phyloP scores from a whole-genome alignment of 1,284 basidiomycete genomes.

The Apiotrichum gamsii region DNA sequence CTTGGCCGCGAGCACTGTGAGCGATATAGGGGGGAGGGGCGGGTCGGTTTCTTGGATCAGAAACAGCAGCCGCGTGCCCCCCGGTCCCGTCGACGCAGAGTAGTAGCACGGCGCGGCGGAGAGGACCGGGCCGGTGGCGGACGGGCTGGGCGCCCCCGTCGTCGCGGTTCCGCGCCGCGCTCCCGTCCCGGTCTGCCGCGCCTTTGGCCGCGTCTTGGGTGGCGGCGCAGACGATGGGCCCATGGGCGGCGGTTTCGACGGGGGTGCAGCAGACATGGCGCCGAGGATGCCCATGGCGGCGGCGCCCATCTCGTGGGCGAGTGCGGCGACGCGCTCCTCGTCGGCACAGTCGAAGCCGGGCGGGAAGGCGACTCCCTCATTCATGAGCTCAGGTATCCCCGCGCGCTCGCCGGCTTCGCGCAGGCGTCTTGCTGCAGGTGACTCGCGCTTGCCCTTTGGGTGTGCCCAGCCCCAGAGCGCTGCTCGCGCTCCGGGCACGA shows the following conservation, averaged over 20 bases:
- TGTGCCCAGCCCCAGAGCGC: conserved; percentile 9
- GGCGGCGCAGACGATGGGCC: no score
- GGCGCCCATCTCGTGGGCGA: conserved; percentile 7
- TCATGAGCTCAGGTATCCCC: background rate
- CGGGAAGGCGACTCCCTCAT: conserved; percentile 5
- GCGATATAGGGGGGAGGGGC: background rate
- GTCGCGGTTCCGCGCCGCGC: no score
- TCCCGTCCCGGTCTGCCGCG: no score
- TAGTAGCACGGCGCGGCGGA: no score
- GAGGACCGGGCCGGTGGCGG: no score
- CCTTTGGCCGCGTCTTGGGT: no score
- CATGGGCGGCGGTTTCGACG: no score
- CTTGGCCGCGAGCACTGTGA: background rate
- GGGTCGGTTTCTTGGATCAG: background rate
- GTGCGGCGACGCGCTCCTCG: background rate
- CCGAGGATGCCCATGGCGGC: conserved; percentile 1
- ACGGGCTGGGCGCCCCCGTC: no score
- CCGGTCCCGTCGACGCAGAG: background rate
- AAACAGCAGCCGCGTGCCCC: background rate
- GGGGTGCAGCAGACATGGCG: no score
- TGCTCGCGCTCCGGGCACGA: conserved; percentile 1
- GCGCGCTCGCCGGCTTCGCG: background rate
- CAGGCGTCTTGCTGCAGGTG: background rate
- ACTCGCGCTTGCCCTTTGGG: background rate
- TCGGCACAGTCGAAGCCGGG: background rate